Evolutionary conservation across 495 filamentous ascomycete species (phyloP).

Genomic region (Lentithecium fluviatile): DNA sequence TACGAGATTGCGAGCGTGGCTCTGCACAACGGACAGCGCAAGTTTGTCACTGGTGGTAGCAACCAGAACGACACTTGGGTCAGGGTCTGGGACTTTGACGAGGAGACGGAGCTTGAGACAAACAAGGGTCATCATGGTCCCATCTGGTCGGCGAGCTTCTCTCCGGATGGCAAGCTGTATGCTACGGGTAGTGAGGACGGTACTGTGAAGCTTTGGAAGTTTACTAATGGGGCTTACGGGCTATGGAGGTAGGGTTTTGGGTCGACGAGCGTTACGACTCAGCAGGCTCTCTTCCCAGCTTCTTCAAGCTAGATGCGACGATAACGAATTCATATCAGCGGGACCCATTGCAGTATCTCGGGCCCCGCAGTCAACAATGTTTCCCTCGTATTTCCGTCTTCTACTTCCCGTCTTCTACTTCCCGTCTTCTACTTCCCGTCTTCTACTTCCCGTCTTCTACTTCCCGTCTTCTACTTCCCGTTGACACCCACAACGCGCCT

Average conservation of each 20-base stretch:
- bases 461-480: too few species aligned
- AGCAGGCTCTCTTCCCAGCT: too few species aligned
- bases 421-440: too few species aligned
- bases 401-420: too few species aligned
- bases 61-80: conserved; percentile 89
- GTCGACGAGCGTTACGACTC: too few species aligned
- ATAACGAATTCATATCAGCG: too few species aligned
- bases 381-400: too few species aligned
- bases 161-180: conserved; percentile 91
- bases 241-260: conserved; percentile 54
- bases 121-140: conserved; percentile 98
- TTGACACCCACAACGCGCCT: too few species aligned
- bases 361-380: too few species aligned
- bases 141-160: conserved; percentile 92
- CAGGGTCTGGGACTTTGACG: conserved; percentile 82
- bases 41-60: conserved; percentile 75
- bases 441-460: too few species aligned
- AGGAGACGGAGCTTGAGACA: conserved; percentile 76
- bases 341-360: too few species aligned
- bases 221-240: conserved; percentile 64
- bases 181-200: conserved; percentile 96
- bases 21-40: conserved; percentile 74
- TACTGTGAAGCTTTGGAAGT: conserved; percentile 92
- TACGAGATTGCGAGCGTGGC: conserved; percentile 89
- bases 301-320: too few species aligned